A percentile compares a stretch with the other conserved stretches of the same genome.
phyloP scores from a whole-genome alignment of 345 rosid genomes.

The Populus euphratica region DNA sequence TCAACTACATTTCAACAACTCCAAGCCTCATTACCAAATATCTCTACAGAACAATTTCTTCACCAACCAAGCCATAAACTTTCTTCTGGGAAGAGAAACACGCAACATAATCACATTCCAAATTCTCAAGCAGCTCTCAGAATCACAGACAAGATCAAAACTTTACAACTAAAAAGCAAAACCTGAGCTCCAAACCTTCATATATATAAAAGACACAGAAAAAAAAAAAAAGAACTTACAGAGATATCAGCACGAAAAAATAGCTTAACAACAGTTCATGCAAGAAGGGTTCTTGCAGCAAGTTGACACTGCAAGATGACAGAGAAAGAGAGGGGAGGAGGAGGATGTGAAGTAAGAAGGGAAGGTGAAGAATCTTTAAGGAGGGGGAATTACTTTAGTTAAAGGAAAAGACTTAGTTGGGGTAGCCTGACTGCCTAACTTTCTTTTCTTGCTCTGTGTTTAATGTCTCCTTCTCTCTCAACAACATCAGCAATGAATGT shows the following conservation, averaged over 20 bases:
- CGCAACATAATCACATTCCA: neutral
- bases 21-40: neutral
- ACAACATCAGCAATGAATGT: neutral
- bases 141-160: neutral
- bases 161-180: neutral
- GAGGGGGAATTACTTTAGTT: constrained; percentile 7
- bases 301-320: neutral
- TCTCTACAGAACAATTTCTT: neutral
- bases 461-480: neutral
- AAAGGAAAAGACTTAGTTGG: constrained; percentile 12
- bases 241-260: neutral
- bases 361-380: constrained; percentile 2
- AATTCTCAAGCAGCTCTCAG: neutral
- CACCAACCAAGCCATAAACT: neutral
- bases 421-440: neutral
- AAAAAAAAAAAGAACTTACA: constrained; percentile 7
- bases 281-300: neutral
- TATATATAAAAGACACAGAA: neutral
- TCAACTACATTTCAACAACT: neutral
- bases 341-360: neutral
- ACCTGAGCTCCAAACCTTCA: neutral
- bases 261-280: neutral
- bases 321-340: neutral
- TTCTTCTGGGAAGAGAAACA: neutral
- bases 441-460: neutral